Evolutionary conservation across 768 basidiomycete genomes (phyloP), one percentile per base, ranked within the genome.

Genomic region (Naematelia encephala): DNA sequence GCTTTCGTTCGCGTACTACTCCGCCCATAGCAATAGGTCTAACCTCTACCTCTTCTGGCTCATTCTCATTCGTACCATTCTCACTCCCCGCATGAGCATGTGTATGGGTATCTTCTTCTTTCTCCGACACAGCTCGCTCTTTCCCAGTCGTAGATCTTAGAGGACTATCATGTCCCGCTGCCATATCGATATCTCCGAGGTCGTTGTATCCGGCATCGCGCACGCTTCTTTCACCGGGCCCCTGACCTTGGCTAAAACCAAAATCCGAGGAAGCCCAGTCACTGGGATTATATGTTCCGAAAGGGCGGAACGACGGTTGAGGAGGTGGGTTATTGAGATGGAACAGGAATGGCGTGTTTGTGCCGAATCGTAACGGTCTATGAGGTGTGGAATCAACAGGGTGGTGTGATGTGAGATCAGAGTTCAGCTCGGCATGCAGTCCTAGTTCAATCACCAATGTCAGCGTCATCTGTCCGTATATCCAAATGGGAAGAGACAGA

Each of bases 151-250:
- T 39, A 56, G 19, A 56, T 51, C 46, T 23, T 16, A 22, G 16
- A 34, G 57, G 63, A 26, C 65, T 60, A 29, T 62, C 66, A 55
- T 60, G 25, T 65, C 67, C 56, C 42, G 51, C 46, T n/a, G 25
- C 56, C 64, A 66, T 69, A 34, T 70, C 72, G 12, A 70, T 60
- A 46, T 72, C 67, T 34, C 65, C 65, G 13, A 56, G 14, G 30
- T n/a, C 48, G 10, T 29, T 57, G n/a, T 45, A 23, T n/a, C 45
- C 34, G 34, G 34, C 8, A 39, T 16, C 16, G 16, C 8, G 34
- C 8, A 8, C 34, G 34, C 8, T 12, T 12, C 11, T 14, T 16
- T 13, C 22, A 25, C 22, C 16, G 5, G n/a, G 26, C 14, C 22
- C 43, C 14, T 26, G 43, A 55, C 30, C 34, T 39, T 39, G 34